Evolutionary conservation across 1,139 yeast species (phyloP).

Genomic region (Candida sojae): DNA sequence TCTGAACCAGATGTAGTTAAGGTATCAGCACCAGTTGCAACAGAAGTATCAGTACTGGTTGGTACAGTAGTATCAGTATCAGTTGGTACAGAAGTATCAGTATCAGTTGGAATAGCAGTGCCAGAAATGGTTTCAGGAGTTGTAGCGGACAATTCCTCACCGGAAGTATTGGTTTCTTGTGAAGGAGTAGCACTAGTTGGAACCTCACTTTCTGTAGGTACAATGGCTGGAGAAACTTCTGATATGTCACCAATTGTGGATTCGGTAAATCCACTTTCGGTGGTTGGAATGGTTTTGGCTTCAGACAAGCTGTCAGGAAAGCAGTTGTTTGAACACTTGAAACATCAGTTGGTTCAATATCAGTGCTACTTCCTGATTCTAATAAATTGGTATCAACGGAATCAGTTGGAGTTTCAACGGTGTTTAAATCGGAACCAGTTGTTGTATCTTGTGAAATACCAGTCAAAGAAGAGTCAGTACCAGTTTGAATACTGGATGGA

Average conservation of each 20-base stretch:
- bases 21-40: neutral
- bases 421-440: neutral
- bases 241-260: neutral
- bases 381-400: conserved; percentile 6
- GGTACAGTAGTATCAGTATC: too few species aligned
- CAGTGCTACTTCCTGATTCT: neutral
- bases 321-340: conserved; percentile 3
- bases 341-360: neutral
- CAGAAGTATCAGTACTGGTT: too few species aligned
- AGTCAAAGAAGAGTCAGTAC: neutral
- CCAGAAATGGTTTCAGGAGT: neutral
- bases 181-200: neutral
- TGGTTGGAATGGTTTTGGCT: too few species aligned
- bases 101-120: too few species aligned
- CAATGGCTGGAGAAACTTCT: neutral
- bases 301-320: neutral
- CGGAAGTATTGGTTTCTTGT: neutral
- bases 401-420: neutral
- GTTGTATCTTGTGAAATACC: neutral
- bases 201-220: neutral
- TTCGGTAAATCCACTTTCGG: neutral
- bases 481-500: neutral
- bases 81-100: too few species aligned
- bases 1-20: conserved; percentile 2
- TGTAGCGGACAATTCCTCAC: neutral